Evolutionary conservation across 75 land plant genomes (phyloP).

Genomic region (Selaginella moellendorffii): DNA sequence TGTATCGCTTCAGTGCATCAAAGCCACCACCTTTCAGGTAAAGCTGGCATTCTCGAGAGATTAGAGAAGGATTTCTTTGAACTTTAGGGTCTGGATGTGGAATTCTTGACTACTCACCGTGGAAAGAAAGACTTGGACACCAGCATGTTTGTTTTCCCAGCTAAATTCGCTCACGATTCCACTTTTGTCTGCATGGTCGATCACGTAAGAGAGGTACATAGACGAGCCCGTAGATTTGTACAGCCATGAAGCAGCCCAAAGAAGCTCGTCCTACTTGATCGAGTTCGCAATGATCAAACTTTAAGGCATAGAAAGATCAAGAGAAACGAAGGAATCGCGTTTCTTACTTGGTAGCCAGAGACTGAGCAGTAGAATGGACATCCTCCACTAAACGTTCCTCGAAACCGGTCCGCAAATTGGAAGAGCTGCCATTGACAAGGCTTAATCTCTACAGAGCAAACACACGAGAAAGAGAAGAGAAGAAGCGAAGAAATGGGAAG

Average conservation of each 20-base stretch:
- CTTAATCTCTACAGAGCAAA: too few relatives aligned
- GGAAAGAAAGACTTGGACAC: slow-evolving; percentile 62
- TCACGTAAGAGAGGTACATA: slow-evolving; percentile 11
- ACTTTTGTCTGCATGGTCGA: slow-evolving; percentile 13
- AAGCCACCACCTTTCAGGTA: too few relatives aligned
- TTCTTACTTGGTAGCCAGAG: slow-evolving; percentile 71
- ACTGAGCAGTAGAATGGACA: slow-evolving; percentile 96
- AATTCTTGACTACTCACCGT: slow-evolving; percentile 29
- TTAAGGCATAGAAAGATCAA: too few relatives aligned
- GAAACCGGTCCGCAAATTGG: slow-evolving; percentile 38
- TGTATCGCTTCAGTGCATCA: slow-evolving; percentile 8
- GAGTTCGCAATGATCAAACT: too few relatives aligned
- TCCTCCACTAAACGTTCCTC: slow-evolving; percentile 60
- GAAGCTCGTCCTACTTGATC: slow-evolving; percentile 53
- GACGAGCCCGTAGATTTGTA: slow-evolving; percentile 38
- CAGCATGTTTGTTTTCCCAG: slow-evolving; percentile 86
- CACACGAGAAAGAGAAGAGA: too few relatives aligned
- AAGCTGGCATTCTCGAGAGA: too few relatives aligned
- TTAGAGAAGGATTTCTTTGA: too few relatives aligned
- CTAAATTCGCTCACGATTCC: slow-evolving; percentile 30
- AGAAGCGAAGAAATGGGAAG: too few relatives aligned
- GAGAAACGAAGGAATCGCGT: too few relatives aligned
- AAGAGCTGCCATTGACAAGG: slow-evolving; percentile 40
- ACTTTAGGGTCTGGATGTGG: too few relatives aligned
- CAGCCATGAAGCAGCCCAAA: slow-evolving; percentile 88